Percentiles rank a stretch among this genome's conserved stretches.
Evolutionary conservation across 2,329 filamentous ascomycete species (phyloP).

Genomic region (Colletotrichum sp.): DNA sequence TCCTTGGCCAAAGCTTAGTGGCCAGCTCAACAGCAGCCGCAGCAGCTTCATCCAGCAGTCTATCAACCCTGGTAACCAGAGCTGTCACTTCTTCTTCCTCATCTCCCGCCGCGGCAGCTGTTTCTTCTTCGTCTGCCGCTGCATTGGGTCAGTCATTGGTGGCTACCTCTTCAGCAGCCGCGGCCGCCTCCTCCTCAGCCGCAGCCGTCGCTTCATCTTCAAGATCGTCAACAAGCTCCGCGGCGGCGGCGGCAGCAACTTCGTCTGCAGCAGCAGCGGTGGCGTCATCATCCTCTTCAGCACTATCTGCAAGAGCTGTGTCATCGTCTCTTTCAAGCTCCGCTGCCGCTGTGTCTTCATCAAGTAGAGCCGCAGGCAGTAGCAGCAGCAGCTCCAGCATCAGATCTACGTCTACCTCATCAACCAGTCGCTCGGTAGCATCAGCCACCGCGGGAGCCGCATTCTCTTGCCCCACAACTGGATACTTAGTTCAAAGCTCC

Average conservation of each 20-base stretch:
- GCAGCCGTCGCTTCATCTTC: not conserved
- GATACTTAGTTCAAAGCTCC: slow-evolving; percentile 20
- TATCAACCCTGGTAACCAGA: not conserved
- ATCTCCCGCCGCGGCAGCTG: not conserved
- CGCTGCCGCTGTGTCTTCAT: not conserved
- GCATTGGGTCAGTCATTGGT: not conserved
- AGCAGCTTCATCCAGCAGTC: not conserved
- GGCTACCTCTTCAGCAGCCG: not conserved
- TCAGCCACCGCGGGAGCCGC: slow-evolving; percentile 2
- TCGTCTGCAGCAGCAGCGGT: not conserved
- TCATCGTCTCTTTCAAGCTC: not conserved
- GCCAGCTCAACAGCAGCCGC: not conserved
- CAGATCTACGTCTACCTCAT: not conserved
- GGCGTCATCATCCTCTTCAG: not conserved
- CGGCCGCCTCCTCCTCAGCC: not conserved
- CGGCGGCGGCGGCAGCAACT: too few relatives aligned
- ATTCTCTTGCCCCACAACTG: slow-evolving; percentile 14
- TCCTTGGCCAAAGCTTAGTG: not conserved
- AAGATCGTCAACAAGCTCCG: not conserved
- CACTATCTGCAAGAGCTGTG: not conserved
- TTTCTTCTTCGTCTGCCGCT: not conserved
- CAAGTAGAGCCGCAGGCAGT: not conserved
- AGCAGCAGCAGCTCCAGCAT: not conserved
- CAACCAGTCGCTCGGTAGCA: not conserved
- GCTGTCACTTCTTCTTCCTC: not conserved